These are phyloP conservation scores for Fusarium mexicanum DNA, from an alignment of 2,329 filamentous ascomycete species.

Conservation along the genomic window DNA sequence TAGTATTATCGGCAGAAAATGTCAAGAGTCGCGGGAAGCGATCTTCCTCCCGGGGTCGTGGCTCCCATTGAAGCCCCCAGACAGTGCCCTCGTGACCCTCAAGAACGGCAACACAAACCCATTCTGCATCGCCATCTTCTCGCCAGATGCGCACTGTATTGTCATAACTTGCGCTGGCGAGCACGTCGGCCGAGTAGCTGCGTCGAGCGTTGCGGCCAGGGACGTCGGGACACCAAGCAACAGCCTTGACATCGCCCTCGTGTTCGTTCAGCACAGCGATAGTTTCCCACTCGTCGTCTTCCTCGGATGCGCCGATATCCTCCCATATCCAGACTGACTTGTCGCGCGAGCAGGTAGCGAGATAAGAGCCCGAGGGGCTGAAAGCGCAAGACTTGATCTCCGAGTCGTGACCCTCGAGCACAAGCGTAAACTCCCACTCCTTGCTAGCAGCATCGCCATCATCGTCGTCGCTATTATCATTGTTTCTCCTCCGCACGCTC, in stretches of 20 bases:
- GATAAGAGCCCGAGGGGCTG: constrained; percentile 76
- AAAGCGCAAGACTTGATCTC: constrained; percentile 88
- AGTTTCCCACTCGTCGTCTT: constrained; percentile 96
- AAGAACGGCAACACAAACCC: constrained; percentile 86
- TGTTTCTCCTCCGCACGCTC: constrained; percentile 29
- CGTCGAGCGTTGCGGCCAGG: constrained; percentile 57
- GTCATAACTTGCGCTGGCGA: constrained; percentile 94
- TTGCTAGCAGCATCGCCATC: constrained; percentile 69
- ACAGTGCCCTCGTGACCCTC: constrained; percentile 87
- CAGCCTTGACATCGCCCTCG: constrained; percentile 92
- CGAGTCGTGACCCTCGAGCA: constrained; percentile 93
- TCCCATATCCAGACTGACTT: constrained; percentile 99
- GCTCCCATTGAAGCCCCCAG: constrained; percentile 85
- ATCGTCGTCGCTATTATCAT: constrained; percentile 41
- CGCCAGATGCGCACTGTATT: constrained; percentile 89
- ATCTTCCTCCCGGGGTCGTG: constrained; percentile 49
- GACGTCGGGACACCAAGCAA: constrained; percentile 86
- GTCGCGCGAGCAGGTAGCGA: constrained; percentile 91
- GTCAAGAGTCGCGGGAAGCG: constrained; percentile 74
- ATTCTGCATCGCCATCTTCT: constrained; percentile 88
- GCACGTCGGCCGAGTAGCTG: constrained; percentile 71
- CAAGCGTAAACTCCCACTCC: constrained; percentile 92
- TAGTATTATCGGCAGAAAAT: constrained; percentile 84
- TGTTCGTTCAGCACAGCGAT: constrained; percentile 95
- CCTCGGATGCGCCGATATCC: constrained; percentile 76